Percentiles rank a stretch among this genome's conserved stretches.
These are phyloP conservation scores for Malassezia nana DNA, from an alignment of 1,284 basidiomycete genomes.

Conservation along the genomic window DNA sequence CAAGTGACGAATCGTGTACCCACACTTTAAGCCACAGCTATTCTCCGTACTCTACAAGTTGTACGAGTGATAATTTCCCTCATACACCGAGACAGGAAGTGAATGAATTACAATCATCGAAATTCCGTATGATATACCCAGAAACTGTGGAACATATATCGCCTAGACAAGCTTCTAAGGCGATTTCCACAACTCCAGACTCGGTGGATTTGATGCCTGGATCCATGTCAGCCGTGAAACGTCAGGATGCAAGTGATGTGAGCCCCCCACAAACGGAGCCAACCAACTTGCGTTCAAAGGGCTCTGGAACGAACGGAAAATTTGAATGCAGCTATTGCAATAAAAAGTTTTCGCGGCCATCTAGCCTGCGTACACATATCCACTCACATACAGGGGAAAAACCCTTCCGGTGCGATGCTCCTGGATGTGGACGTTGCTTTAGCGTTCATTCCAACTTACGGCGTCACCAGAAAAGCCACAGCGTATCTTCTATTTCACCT, in stretches of 20 bases:
- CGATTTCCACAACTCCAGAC: background rate
- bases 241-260: background rate
- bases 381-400: constrained; percentile 46
- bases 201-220: background rate
- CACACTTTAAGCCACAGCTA: constrained; percentile 3
- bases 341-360: constrained; percentile 42
- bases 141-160: background rate
- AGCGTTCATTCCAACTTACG: constrained; percentile 45
- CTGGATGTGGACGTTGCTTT: constrained; percentile 41
- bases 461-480: constrained; percentile 41
- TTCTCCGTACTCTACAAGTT: constrained; percentile 9
- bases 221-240: background rate
- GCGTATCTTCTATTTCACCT: background rate
- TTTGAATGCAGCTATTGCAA: constrained; percentile 42
- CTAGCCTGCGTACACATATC: constrained; percentile 42
- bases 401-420: constrained; percentile 39
- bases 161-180: background rate
- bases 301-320: constrained; percentile 16
- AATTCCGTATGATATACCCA: background rate
- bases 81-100: constrained; percentile 1
- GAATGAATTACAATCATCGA: background rate
- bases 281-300: background rate
- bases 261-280: background rate
- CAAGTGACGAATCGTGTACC: background rate
- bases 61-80: constrained; percentile 4